Evolutionary conservation across 768 basidiomycete species (phyloP).

Genomic region (Leccinum obscurum): DNA sequence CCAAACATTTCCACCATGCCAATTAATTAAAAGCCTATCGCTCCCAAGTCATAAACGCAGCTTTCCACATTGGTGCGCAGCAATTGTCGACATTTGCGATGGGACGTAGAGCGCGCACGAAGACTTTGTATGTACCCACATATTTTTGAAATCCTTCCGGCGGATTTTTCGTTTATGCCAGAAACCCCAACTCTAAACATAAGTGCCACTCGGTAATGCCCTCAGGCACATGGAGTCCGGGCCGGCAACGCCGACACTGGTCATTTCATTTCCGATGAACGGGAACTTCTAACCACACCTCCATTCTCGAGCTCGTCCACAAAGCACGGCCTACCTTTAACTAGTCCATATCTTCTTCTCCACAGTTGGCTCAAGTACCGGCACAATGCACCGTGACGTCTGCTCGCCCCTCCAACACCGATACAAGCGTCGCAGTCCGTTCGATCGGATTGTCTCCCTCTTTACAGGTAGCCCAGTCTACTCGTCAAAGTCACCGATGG

Average conservation of each 20-base stretch:
- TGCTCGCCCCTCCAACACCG: too few relatives aligned
- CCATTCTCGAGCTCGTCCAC: too few relatives aligned
- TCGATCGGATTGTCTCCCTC: too few relatives aligned
- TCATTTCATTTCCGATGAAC: neutral
- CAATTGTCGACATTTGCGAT: neutral
- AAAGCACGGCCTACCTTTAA: too few relatives aligned
- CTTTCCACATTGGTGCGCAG: neutral
- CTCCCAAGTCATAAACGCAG: neutral
- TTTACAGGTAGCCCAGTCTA: too few relatives aligned
- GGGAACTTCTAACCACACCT: too few relatives aligned
- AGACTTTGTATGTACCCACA: neutral
- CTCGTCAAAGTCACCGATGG: too few relatives aligned
- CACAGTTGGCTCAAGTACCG: too few relatives aligned
- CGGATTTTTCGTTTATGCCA: neutral
- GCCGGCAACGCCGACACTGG: neutral
- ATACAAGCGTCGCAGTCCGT: too few relatives aligned
- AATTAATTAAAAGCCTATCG: neutral
- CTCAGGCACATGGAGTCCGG: neutral
- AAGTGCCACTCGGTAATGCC: too few relatives aligned
- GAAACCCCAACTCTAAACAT: neutral
- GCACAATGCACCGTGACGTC: too few relatives aligned
- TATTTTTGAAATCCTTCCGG: neutral
- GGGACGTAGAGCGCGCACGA: neutral
- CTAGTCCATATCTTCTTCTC: too few relatives aligned
- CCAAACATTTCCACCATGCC: neutral